phyloP scores from a whole-genome alignment of 106 monocot genomes.

The Xerophyta viscosa region DNA sequence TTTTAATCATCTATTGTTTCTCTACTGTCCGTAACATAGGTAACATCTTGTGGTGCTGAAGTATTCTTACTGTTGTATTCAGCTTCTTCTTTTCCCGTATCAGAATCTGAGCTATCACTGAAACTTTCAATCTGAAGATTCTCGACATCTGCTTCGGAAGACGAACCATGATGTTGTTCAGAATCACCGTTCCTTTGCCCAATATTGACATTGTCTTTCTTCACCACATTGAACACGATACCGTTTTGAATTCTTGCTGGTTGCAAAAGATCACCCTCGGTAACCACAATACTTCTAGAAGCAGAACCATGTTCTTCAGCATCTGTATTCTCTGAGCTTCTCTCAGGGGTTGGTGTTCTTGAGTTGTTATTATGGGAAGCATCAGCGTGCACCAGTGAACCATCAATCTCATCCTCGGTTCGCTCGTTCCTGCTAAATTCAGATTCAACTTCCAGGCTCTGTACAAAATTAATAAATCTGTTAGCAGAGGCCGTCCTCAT shows the following conservation, averaged over 20 bases:
- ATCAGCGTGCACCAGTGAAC: conserved; percentile 4
- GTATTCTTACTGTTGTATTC: neutral
- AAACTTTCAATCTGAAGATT: conserved; percentile 42
- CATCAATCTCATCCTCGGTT: conserved; percentile 27
- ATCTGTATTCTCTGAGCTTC: conserved; percentile 29
- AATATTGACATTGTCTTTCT: conserved; percentile 33
- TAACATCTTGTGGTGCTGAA: neutral
- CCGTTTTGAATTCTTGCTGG: conserved; percentile 72
- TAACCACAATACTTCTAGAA: conserved; percentile 56
- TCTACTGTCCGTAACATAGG: neutral
- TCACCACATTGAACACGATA: conserved; percentile 73
- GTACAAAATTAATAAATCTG: conserved; percentile 67
- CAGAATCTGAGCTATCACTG: conserved; percentile 38
- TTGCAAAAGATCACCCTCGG: conserved; percentile 74
- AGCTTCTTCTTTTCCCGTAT: conserved; percentile 22
- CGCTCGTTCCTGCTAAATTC: conserved; percentile 14
- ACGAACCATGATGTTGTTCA: conserved; percentile 5
- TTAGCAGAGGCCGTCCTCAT: conserved; percentile 81
- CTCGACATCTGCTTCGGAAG: conserved; percentile 38
- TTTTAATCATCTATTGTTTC: no score
- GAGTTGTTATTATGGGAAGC: neutral
- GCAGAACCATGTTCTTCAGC: conserved; percentile 16
- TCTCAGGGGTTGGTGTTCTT: conserved; percentile 13
- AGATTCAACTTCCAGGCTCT: conserved; percentile 40
- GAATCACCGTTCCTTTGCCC: conserved; percentile 9